Base-by-base conservation (phyloP, 768 basidiomycete species). In the Tulasnella calospora region DNA sequence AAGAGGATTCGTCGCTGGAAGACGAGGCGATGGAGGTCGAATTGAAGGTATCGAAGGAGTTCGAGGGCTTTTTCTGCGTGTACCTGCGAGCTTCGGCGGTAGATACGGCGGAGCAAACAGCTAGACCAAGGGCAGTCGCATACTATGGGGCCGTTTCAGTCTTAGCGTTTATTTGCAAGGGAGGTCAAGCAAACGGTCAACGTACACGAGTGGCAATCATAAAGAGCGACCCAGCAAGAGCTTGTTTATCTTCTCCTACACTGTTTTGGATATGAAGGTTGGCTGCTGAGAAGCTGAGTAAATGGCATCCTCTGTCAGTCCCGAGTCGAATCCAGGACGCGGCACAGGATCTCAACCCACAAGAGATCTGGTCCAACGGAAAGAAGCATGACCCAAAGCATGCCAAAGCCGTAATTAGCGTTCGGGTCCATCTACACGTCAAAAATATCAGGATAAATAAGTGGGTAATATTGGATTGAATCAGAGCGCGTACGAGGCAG, bases 221-320 rank as follows among this genome's bases (percentile, higher is more conserved):
- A 36, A 77, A 77, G 13, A 77, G 30, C 27, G 76, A 77, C 1
- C 76, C 76, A n/a, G 76, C 76, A 3, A 77, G 61, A 10, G 76
- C 76, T 71, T 77, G 76, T 41, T 77, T 36, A 27, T 77, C 76
- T 35, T 69, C 38, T 36, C 76, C 70, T 1, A 77, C 76, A 69
- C 76, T 77, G 27, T 77, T 77, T 71, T 77, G 76, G 57, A 77
- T 77, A 27, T 44, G 70, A 33, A 77, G n/a, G 36, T 71, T 77
- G 36, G 76, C 76, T 38, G 76, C 67, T 36, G 76, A 77, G 69
- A 77, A 77, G 69, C 76, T 77, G 19, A 33, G 61, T 15, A 41
- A 9, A 38, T 13, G 27, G 19, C 3, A 8, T 7, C 67, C 23
- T 27, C 10, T 21, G n/a, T 77, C 36, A 77, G 61, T n/a, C 67